These are phyloP conservation scores for Chrysanthemum makinoi DNA, from an alignment of 129 eudicot genomes.

Conservation along the genomic window DNA sequence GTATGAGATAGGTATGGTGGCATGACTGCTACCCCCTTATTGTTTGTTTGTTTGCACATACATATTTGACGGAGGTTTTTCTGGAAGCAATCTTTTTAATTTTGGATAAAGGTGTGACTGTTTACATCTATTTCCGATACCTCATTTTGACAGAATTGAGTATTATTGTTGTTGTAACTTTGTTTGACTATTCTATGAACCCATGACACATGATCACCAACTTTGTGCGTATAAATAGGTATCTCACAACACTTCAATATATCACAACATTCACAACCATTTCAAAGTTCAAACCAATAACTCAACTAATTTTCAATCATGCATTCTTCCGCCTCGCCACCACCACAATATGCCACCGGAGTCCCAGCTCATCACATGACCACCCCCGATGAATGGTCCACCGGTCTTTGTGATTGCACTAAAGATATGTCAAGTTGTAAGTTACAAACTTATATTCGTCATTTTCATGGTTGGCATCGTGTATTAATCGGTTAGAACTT, in stretches of 20 bases:
- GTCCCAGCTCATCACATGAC: constrained; percentile 11
- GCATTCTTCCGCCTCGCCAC: neutral
- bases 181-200: constrained; percentile 1
- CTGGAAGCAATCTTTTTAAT: too few relatives aligned
- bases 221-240: neutral
- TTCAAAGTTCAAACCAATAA: neutral
- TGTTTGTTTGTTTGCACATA: too few relatives aligned
- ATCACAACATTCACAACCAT: neutral
- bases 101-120: too few relatives aligned
- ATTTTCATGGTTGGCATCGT: too few relatives aligned
- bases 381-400: constrained; percentile 32
- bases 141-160: too few relatives aligned
- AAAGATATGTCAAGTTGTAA: constrained; percentile 47
- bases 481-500: neutral
- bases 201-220: neutral
- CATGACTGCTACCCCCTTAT: too few relatives aligned
- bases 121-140: too few relatives aligned
- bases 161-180: neutral
- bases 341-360: constrained; percentile 17
- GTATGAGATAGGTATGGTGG: too few relatives aligned
- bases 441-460: neutral
- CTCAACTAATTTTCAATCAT: neutral
- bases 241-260: too few relatives aligned
- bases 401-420: constrained; percentile 50
- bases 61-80: too few relatives aligned